Percentiles rank a stretch among this genome's conserved stretches.
Evolutionary conservation across 1,284 basidiomycete species (phyloP).

Genomic region (Naganishia albida): DNA sequence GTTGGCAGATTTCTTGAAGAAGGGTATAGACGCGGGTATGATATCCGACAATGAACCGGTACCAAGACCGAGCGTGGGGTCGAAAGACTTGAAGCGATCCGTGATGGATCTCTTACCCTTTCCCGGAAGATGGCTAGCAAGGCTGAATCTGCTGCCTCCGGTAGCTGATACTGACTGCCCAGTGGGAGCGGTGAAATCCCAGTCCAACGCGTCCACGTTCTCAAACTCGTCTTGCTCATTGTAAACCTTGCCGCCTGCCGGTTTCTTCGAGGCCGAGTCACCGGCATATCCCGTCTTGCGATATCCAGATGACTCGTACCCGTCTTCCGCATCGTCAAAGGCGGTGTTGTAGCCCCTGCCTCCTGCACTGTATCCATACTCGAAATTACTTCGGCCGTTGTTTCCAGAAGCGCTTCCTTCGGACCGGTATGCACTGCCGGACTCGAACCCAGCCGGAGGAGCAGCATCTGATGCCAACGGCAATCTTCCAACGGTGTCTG

Average conservation of each 20-base stretch:
- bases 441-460: slow-evolving; percentile 7
- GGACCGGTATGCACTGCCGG: neutral
- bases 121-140: slow-evolving; percentile 1
- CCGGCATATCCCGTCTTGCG: slow-evolving; percentile 41
- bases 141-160: slow-evolving; percentile 1
- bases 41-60: slow-evolving; percentile 25
- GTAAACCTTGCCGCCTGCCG: slow-evolving; percentile 10
- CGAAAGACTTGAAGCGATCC: slow-evolving; percentile 26
- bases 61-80: slow-evolving; percentile 43
- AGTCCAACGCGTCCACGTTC: slow-evolving; percentile 27
- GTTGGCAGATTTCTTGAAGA: slow-evolving; percentile 38
- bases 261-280: slow-evolving; percentile 28
- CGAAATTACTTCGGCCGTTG: neutral
- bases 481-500: slow-evolving; percentile 43
- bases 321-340: slow-evolving; percentile 12
- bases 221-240: slow-evolving; percentile 26
- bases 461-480: slow-evolving; percentile 39
- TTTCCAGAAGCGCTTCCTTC: neutral
- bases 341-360: slow-evolving; percentile 1
- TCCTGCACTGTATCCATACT: slow-evolving; percentile 3
- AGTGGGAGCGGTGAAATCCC: slow-evolving; percentile 32
- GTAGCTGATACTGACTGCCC: neutral
- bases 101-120: slow-evolving; percentile 7
- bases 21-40: slow-evolving; percentile 31
- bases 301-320: slow-evolving; percentile 6